Evolutionary conservation across 164 flowering plant species (phyloP).

Genomic region (Piper longum): DNA sequence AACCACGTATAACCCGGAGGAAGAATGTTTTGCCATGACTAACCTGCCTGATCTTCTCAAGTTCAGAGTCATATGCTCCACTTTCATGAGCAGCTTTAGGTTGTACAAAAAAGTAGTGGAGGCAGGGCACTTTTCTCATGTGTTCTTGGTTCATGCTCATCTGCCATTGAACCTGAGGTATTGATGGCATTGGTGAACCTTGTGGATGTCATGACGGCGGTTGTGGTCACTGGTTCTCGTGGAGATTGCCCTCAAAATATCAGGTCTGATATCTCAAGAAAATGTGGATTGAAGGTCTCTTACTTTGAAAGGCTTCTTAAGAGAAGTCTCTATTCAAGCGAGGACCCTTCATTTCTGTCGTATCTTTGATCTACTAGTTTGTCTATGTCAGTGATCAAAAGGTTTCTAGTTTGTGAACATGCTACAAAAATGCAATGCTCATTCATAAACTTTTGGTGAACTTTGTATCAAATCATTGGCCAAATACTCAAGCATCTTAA

Average conservation of each 20-base stretch:
- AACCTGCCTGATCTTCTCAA: slow-evolving; percentile 24
- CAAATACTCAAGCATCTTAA: too few relatives aligned
- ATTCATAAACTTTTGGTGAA: too few relatives aligned
- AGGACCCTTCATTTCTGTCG: neutral
- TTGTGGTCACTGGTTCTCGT: slow-evolving; percentile 26
- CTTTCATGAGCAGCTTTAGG: slow-evolving; percentile 32
- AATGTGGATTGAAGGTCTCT: neutral
- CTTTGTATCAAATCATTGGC: too few relatives aligned
- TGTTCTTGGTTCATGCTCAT: slow-evolving; percentile 33
- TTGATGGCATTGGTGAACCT: slow-evolving; percentile 25
- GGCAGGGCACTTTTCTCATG: slow-evolving; percentile 38
- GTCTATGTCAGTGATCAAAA: too few relatives aligned
- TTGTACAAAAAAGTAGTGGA: slow-evolving; percentile 18
- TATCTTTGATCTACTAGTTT: too few relatives aligned
- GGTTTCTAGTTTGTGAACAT: too few relatives aligned
- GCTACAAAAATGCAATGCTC: too few relatives aligned
- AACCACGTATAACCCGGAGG: slow-evolving; percentile 10
- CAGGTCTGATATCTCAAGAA: slow-evolving; percentile 20
- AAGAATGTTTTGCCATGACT: slow-evolving; percentile 6
- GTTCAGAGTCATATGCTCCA: slow-evolving; percentile 23
- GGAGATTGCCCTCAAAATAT: slow-evolving; percentile 13
- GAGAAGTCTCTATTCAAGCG: neutral
- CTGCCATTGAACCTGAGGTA: slow-evolving; percentile 32
- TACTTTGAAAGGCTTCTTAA: neutral
- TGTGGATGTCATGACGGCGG: slow-evolving; percentile 18